phyloP scores from a whole-genome alignment of 164 flowering plant species.

The Akebia trifoliata region DNA sequence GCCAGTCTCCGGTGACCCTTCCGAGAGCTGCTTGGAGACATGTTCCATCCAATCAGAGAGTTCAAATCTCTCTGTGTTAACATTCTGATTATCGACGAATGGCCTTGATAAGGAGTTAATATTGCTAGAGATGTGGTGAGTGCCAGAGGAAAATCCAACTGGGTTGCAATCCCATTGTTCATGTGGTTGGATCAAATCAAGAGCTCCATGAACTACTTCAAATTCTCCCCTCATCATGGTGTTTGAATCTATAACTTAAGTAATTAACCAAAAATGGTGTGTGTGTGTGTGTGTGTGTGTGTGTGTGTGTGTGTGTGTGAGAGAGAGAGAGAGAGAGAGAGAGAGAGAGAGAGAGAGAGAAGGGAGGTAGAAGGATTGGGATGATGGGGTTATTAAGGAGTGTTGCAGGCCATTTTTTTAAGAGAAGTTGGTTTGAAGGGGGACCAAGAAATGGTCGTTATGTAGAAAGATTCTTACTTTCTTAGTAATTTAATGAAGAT shows the following conservation, averaged over 20 bases:
- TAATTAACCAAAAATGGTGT: too few species aligned
- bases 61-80: conserved; percentile 29
- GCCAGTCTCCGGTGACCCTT: conserved; percentile 29
- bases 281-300: neutral
- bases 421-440: conserved; percentile 6
- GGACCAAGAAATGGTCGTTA: conserved; percentile 20
- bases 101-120: conserved; percentile 13
- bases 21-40: conserved; percentile 47
- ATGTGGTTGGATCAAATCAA: conserved; percentile 42
- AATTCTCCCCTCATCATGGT: conserved; percentile 31
- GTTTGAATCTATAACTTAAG: neutral
- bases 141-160: conserved; percentile 3
- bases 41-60: conserved; percentile 65
- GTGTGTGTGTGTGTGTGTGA: neutral
- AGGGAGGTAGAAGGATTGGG: conserved; percentile 4
- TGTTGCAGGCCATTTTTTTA: conserved; percentile 21
- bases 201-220: conserved; percentile 35
- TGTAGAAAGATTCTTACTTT: conserved; percentile 1
- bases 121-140: conserved; percentile 5
- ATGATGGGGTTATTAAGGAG: conserved; percentile 5
- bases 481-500: conserved; percentile 19
- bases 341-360: conserved; percentile 6
- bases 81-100: conserved; percentile 9
- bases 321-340: neutral
- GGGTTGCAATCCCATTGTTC: conserved; percentile 40